These are phyloP conservation scores for Diaporthe longicolla DNA, from an alignment of 2,329 filamentous ascomycete species.

Conservation along the genomic window DNA sequence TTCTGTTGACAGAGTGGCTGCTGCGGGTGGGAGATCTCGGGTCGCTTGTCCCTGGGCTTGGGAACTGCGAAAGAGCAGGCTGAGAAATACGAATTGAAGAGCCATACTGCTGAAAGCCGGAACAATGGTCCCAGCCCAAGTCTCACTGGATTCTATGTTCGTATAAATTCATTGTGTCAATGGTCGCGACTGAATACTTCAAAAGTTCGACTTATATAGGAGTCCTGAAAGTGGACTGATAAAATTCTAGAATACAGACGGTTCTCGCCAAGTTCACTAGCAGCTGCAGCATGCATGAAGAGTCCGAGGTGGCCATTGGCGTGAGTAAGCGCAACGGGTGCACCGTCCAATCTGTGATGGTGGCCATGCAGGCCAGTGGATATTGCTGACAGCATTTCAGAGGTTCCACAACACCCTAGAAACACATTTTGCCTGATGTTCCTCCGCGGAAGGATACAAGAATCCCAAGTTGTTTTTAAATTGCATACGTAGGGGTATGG, in stretches of 20 bases:
- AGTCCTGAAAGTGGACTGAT: too few species aligned
- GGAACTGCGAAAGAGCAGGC: not conserved
- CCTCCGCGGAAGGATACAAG: too few species aligned
- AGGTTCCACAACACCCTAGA: not conserved
- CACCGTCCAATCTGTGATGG: constrained; percentile 4
- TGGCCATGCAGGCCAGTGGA: constrained; percentile 9
- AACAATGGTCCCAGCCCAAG: too few species aligned
- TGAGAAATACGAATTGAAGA: not conserved
- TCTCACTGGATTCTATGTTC: not conserved
- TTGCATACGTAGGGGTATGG: not conserved
- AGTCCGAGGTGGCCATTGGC: constrained; percentile 19
- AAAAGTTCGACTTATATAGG: not conserved
- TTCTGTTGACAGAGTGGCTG: not conserved
- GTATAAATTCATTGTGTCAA: too few species aligned
- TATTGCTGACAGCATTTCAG: not conserved
- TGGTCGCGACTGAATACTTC: too few species aligned
- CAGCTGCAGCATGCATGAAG: not conserved
- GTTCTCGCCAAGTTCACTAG: constrained; percentile 8
- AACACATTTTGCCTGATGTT: not conserved
- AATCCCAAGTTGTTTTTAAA: not conserved
- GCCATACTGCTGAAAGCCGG: not conserved
- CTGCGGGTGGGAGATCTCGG: not conserved
- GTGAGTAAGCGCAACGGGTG: not conserved
- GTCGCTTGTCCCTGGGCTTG: not conserved
- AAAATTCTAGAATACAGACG: not conserved